Percentiles rank a stretch among this genome's conserved stretches.
Evolutionary conservation across 495 filamentous ascomycete genomes (phyloP).

Genomic region (Xylaria venustula): DNA sequence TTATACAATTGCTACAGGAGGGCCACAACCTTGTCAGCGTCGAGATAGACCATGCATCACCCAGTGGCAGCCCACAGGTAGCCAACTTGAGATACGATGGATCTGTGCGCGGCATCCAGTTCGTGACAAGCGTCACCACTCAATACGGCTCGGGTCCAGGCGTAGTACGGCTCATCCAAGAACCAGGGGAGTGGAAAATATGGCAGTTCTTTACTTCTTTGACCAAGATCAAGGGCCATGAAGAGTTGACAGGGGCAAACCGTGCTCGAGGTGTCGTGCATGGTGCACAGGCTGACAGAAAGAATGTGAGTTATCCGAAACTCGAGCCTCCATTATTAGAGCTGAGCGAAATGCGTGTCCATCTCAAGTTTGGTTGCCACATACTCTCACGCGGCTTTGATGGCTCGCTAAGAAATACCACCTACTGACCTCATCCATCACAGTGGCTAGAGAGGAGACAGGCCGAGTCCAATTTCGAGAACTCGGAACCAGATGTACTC

Average conservation of each 20-base stretch:
- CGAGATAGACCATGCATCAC: conserved; percentile 38
- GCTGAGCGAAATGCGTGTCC: too few relatives aligned
- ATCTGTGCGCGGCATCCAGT: conserved; percentile 47
- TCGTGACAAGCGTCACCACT: conserved; percentile 54
- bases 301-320: conserved; percentile 36
- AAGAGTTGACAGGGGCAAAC: conserved; percentile 50
- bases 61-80: conserved; percentile 46
- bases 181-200: conserved; percentile 57
- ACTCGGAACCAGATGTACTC: conserved; percentile 61
- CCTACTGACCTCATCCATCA: neutral
- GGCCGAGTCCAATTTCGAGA: conserved; percentile 53
- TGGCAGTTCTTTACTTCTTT: conserved; percentile 64
- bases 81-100: conserved; percentile 45
- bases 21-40: conserved; percentile 48
- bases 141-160: conserved; percentile 57
- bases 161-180: conserved; percentile 53
- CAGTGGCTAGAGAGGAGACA: conserved; percentile 64
- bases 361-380: too few relatives aligned
- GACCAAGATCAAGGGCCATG: conserved; percentile 47
- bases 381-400: too few relatives aligned
- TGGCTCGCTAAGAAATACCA: too few relatives aligned
- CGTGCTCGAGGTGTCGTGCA: conserved; percentile 53
- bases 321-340: neutral
- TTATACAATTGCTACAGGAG: conserved; percentile 48
- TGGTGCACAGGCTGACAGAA: conserved; percentile 41